Evolutionary conservation across 2,329 filamentous ascomycete species (phyloP).

Genomic region (Paecilomyces fulvus): DNA sequence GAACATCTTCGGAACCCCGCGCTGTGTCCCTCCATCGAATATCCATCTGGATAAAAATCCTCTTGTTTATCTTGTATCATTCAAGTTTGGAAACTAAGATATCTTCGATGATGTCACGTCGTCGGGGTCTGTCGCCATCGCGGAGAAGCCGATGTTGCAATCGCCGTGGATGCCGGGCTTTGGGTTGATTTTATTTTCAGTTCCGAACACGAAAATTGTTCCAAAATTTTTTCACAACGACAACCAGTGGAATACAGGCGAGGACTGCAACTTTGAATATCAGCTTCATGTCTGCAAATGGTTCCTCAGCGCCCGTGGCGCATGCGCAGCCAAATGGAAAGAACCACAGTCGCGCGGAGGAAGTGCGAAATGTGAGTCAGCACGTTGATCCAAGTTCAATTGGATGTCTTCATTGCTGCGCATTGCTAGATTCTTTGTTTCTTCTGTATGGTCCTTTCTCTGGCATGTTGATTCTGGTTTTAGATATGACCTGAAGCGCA

Average conservation of each 20-base stretch:
- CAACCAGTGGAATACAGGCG: no score
- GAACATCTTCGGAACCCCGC: no score
- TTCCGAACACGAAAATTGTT: neutral
- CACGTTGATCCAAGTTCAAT: neutral
- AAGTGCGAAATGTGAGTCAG: constrained; percentile 34
- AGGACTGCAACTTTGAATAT: neutral
- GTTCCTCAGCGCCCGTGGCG: constrained; percentile 2
- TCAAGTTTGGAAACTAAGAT: no score
- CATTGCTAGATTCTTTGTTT: neutral
- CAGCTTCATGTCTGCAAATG: constrained; percentile 14
- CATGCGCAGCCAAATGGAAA: constrained; percentile 3
- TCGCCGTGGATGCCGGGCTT: constrained; percentile 6
- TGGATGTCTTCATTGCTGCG: neutral
- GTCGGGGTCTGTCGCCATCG: constrained; percentile 11
- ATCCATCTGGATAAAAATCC: no score
- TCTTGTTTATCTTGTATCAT: no score
- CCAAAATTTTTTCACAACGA: neutral
- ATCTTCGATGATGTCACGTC: constrained; percentile 15
- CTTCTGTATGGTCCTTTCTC: neutral
- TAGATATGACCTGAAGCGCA: neutral
- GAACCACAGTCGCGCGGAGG: constrained; percentile 26
- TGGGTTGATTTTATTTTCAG: neutral
- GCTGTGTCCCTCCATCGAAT: no score
- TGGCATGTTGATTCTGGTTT: neutral
- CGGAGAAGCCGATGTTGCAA: constrained; percentile 2